A percentile compares a stretch with the other conserved stretches of the same genome.
Evolutionary conservation across 2,329 filamentous ascomycete genomes (phyloP).

Genomic region (Periglandula ipomoeae): DNA sequence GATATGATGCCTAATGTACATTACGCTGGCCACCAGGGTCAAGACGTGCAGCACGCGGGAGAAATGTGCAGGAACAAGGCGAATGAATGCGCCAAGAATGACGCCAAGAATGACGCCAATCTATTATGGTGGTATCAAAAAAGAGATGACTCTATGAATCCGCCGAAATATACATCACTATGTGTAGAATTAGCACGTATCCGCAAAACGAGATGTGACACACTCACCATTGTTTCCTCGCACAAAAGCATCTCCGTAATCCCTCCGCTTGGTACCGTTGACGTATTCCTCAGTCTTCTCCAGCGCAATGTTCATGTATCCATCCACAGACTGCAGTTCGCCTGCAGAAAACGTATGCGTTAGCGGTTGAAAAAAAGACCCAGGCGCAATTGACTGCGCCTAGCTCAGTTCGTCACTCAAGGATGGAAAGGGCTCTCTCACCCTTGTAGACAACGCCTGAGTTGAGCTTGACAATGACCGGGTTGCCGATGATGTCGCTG

Average conservation of each 20-base stretch:
- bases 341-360: conserved; percentile 42
- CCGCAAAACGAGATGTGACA: neutral
- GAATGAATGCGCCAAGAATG: conserved; percentile 5
- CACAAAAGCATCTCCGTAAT: conserved; percentile 91
- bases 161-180: conserved; percentile 64
- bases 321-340: conserved; percentile 92
- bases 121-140: conserved; percentile 10
- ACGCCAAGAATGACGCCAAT: too few relatives aligned
- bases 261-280: conserved; percentile 70
- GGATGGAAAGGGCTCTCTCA: conserved; percentile 25
- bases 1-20: too few relatives aligned
- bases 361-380: neutral
- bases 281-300: conserved; percentile 93
- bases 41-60: too few relatives aligned
- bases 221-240: conserved; percentile 83
- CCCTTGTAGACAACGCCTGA: conserved; percentile 98
- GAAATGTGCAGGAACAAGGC: too few relatives aligned
- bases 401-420: too few relatives aligned
- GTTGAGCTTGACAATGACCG: conserved; percentile 95
- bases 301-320: conserved; percentile 99
- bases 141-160: conserved; percentile 33
- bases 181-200: neutral
- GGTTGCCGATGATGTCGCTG: conserved; percentile 85
- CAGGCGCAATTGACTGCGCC: too few relatives aligned
- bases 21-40: too few relatives aligned